Base-by-base conservation (phyloP, 495 filamentous ascomycete species). In the Penicillium antarcticum region DNA sequence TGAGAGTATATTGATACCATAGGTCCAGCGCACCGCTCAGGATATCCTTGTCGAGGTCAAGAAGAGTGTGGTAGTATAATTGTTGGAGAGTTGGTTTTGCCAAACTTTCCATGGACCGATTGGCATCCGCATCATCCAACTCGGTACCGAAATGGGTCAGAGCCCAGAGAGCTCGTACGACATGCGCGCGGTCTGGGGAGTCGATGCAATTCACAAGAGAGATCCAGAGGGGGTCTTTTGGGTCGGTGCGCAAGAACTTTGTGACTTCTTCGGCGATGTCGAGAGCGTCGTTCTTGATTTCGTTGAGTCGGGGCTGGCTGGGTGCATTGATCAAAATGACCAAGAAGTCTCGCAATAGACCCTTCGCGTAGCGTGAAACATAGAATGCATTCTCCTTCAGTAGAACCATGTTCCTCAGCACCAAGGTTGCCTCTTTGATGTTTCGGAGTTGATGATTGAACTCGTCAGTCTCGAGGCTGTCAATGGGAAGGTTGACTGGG, bases 261-360 rank as follows among this genome's bases (percentile, higher is more conserved):
- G 91, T 91, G 17, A 97, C 77, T 57, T 92, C 88, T 68, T 97
- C 94, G 5, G 91, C 89, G 51, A 92, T 95, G 56, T 99, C 95
- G 2, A 97, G 80, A 6, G 88, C 88, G 53, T 92, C 91, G 58
- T 96, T 91, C 65, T 91, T 92, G 41, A 97, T 73, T 65, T 99
- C 95, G 14, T 89, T 84, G 11, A 89, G 74, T 37, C 80, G 75
- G n/a, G 87, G 78, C 46, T 86, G 76, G 8, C 83, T 73, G 1
- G 95, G 94, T 2, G 95, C 78, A 50, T 87, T 87, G 36, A 97
- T 73, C 19, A 88, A 75, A 51, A 96, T 85, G 56, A 87, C 85
- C 33, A 97, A 72, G 38, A 96, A 80, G 57, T 95, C 90, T 62
- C 87, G 82, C 21, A 94, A 67, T 18, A 78, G 59, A n/a, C 73